Evolutionary conservation across 768 basidiomycete genomes (phyloP).

Genomic region (Trametopsis cervina): DNA sequence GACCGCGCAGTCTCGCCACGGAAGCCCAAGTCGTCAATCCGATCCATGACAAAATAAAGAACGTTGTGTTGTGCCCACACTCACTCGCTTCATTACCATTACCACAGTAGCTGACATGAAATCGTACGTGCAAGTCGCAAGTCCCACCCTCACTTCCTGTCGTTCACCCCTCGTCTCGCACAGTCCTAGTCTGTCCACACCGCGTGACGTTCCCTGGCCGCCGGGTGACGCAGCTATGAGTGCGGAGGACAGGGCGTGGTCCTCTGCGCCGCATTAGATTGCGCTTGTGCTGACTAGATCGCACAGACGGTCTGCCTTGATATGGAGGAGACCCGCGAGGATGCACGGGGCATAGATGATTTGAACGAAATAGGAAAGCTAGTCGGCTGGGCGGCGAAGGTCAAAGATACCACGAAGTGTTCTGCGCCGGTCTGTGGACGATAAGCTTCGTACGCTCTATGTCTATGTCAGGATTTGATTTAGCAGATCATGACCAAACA

Average conservation of each 20-base stretch:
- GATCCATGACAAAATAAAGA: slow-evolving; percentile 67
- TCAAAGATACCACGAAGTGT: slow-evolving; percentile 9
- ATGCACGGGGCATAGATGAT: slow-evolving; percentile 57
- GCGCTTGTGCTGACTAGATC: slow-evolving; percentile 76
- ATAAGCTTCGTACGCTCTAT: background rate
- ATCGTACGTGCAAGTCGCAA: slow-evolving; percentile 94
- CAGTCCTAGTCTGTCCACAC: slow-evolving; percentile 52
- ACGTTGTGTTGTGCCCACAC: too few species aligned
- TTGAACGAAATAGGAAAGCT: slow-evolving; percentile 70
- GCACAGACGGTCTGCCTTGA: slow-evolving; percentile 74
- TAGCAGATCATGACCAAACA: background rate
- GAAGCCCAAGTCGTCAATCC: slow-evolving; percentile 57
- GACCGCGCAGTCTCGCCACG: slow-evolving; percentile 72
- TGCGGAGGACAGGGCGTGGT: slow-evolving; percentile 24
- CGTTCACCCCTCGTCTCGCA: slow-evolving; percentile 79
- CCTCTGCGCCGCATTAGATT: slow-evolving; percentile 53
- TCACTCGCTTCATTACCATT: too few species aligned
- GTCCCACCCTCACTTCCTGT: slow-evolving; percentile 91
- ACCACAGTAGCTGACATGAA: too few species aligned
- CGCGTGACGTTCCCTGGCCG: slow-evolving; percentile 53
- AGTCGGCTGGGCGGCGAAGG: slow-evolving; percentile 54
- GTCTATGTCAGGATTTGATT: background rate
- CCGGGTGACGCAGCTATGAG: slow-evolving; percentile 32
- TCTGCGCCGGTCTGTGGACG: background rate
- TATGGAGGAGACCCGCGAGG: slow-evolving; percentile 37